These are phyloP conservation scores for Xylaria longipes DNA, from an alignment of 495 filamentous ascomycete genomes.

Conservation along the genomic window DNA sequence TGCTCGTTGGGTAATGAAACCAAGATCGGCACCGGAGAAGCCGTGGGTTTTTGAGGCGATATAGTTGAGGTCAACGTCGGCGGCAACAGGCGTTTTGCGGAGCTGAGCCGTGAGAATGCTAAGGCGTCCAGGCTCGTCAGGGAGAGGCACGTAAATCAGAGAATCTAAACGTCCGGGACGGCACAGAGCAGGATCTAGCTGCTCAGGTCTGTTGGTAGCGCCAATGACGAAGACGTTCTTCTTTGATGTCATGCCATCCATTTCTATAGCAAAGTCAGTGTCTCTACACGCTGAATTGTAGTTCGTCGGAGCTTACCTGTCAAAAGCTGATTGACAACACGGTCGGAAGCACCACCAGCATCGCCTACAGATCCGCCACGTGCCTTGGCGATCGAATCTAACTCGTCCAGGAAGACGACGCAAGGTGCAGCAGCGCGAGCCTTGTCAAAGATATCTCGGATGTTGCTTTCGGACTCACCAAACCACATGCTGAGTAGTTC, in stretches of 20 bases:
- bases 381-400: slow-evolving; percentile 99
- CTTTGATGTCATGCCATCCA: slow-evolving; percentile 99
- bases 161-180: slow-evolving; percentile 98
- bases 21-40: slow-evolving; percentile 99
- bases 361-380: slow-evolving; percentile 97
- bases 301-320: slow-evolving; percentile 70
- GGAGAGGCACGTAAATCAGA: slow-evolving; percentile 95
- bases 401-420: slow-evolving; percentile 97
- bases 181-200: slow-evolving; percentile 96
- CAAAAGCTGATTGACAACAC: slow-evolving; percentile 99
- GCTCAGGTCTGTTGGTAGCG: slow-evolving; percentile 97
- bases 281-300: background rate
- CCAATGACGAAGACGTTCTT: slow-evolving; percentile 99
- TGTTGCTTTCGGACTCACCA: slow-evolving; percentile 99
- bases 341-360: slow-evolving; percentile 97
- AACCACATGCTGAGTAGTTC: slow-evolving; percentile 99
- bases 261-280: slow-evolving; percentile 70
- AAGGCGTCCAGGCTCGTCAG: slow-evolving; percentile 85
- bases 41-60: slow-evolving; percentile 98
- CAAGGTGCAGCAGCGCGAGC: slow-evolving; percentile 97
- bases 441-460: slow-evolving; percentile 99
- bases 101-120: slow-evolving; percentile 94
- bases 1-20: slow-evolving; percentile 97
- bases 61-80: slow-evolving; percentile 85
- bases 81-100: slow-evolving; percentile 93